Conservation (phyloP, 495 filamentous ascomycete species). For the Aspergillus affinis region DNA sequence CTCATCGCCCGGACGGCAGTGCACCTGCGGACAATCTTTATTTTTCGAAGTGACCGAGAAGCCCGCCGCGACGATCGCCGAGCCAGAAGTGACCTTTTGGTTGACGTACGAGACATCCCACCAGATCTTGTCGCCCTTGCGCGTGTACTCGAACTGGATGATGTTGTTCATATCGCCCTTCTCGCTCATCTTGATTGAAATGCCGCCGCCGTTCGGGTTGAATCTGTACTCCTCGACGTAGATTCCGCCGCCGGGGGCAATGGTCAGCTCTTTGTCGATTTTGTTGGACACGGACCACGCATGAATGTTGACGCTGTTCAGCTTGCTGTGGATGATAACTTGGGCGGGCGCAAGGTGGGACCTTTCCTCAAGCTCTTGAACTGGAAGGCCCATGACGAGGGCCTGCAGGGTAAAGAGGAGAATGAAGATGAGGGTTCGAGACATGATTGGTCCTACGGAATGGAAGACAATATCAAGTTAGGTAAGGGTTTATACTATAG, state of each 20-base stretch:
- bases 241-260: conserved; percentile 29
- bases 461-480: too few species aligned
- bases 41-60: conserved; percentile 22
- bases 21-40: conserved; percentile 11
- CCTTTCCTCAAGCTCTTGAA: too few species aligned
- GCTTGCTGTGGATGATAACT: too few species aligned
- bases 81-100: conserved; percentile 18
- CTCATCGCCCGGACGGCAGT: conserved; percentile 17
- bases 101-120: conserved; percentile 43
- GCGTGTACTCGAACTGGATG: conserved; percentile 50
- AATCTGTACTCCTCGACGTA: conserved; percentile 38
- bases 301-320: conserved; percentile 9
- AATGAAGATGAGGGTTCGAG: too few species aligned
- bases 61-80: conserved; percentile 20
- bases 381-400: too few species aligned
- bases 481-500: too few species aligned
- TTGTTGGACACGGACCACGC: conserved; percentile 40
- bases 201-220: conserved; percentile 42
- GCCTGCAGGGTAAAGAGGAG: too few species aligned
- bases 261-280: conserved; percentile 30
- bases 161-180: conserved; percentile 30
- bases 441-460: too few species aligned
- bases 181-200: conserved; percentile 46
- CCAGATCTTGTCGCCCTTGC: conserved; percentile 34
- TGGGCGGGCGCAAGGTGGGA: too few species aligned